Percentiles rank a stretch among this genome's conserved stretches.
Conservation (phyloP, 2,329 filamentous ascomycete species). For the Fusarium sp. region DNA sequence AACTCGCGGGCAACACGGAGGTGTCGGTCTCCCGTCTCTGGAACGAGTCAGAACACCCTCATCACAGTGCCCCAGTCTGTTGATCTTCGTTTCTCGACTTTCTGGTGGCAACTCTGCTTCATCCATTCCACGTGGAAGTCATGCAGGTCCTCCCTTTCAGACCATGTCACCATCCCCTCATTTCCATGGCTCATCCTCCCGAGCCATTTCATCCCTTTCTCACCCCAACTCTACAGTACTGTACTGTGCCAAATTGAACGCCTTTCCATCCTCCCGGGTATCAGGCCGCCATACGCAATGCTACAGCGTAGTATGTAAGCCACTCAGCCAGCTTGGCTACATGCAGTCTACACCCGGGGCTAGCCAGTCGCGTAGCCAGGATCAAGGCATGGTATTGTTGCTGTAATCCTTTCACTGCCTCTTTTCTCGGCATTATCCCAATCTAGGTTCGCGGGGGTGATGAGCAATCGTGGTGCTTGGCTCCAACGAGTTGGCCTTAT, state of each 20-base stretch:
- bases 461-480: neutral
- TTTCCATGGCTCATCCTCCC: conserved; percentile 12
- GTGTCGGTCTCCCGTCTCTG: conserved; percentile 2
- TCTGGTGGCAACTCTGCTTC: conserved; percentile 5
- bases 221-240: neutral
- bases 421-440: conserved; percentile 1
- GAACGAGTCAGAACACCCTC: neutral
- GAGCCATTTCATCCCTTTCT: conserved; percentile 17
- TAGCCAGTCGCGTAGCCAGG: conserved; percentile 4
- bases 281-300: neutral
- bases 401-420: neutral
- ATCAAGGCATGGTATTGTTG: neutral
- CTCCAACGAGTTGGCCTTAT: conserved; percentile 1
- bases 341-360: neutral
- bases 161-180: conserved; percentile 20
- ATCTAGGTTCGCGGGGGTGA: conserved; percentile 7
- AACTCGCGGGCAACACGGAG: neutral
- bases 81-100: conserved; percentile 19
- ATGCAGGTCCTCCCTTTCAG: conserved; percentile 42
- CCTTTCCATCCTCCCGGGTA: conserved; percentile 1
- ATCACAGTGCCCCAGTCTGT: conserved; percentile 25
- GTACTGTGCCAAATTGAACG: neutral
- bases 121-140: conserved; percentile 37
- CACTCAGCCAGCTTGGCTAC: conserved; percentile 1
- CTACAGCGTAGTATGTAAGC: neutral